These are phyloP conservation scores for Pezicula neosporulosa DNA, from an alignment of 2,329 filamentous ascomycete species.

Conservation along the genomic window DNA sequence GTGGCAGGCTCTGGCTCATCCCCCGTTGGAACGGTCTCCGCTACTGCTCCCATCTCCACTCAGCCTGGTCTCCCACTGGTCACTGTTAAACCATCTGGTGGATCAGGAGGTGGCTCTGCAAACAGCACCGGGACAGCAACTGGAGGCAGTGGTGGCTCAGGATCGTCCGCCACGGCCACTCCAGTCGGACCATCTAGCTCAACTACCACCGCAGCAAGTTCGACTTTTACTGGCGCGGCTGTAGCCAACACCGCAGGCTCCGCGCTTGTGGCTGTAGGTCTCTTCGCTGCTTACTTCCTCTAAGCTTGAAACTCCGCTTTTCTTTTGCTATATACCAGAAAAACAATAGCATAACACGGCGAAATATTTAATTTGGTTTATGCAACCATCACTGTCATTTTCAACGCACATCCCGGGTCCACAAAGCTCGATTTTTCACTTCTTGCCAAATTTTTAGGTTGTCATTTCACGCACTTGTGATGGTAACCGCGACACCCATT, in stretches of 20 bases:
- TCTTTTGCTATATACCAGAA: neutral
- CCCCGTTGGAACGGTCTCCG: neutral
- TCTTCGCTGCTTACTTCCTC: constrained; percentile 38
- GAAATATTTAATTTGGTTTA: neutral
- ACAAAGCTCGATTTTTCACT: neutral
- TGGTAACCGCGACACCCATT: neutral
- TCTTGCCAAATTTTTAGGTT: neutral
- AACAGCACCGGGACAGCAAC: neutral
- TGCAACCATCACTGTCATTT: neutral
- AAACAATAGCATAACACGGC: neutral
- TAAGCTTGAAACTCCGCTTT: constrained; percentile 23
- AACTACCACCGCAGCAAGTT: constrained; percentile 6
- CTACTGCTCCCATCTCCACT: no score
- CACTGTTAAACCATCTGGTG: neutral
- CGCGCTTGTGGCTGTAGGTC: constrained; percentile 33
- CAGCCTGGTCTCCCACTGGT: neutral
- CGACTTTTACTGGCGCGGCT: constrained; percentile 25
- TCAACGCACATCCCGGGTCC: neutral
- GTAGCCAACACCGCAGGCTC: constrained; percentile 28
- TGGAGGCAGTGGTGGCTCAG: neutral
- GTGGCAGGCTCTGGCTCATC: neutral
- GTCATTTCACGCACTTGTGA: neutral
- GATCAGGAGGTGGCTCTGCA: neutral
- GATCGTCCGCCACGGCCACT: constrained; percentile 5
- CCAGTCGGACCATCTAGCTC: constrained; percentile 13